Percentiles rank a stretch among this genome's conserved stretches.
Conservation (phyloP, 331 rosid genomes). For the Acacia concinna region DNA sequence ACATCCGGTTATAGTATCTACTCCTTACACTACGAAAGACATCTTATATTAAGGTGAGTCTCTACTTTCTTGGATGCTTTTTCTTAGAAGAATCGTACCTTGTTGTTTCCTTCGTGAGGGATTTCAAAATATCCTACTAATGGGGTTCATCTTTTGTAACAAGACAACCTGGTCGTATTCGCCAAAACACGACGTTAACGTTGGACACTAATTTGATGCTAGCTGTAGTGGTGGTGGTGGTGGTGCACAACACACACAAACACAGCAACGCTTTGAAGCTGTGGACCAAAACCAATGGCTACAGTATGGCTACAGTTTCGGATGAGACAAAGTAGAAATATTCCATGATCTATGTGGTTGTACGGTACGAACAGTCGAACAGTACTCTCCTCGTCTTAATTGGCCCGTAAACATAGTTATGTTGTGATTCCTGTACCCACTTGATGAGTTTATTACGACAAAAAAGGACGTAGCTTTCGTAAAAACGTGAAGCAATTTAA, state of each 20-base stretch:
- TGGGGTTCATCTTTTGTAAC: not conserved
- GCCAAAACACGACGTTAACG: not conserved
- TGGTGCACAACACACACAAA: not conserved
- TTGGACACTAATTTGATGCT: not conserved
- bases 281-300: not conserved
- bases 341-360: not conserved
- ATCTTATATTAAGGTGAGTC: not conserved
- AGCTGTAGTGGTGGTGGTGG: not conserved
- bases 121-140: not conserved
- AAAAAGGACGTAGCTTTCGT: not conserved
- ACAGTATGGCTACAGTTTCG: not conserved
- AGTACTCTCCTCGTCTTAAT: not conserved
- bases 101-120: not conserved
- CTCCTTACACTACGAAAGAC: too few relatives aligned
- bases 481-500: not conserved
- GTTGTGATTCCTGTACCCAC: not conserved
- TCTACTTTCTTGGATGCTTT: not conserved
- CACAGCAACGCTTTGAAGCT: not conserved
- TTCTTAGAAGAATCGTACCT: not conserved
- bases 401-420: not conserved
- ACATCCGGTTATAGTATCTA: too few relatives aligned
- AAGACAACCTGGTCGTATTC: not conserved
- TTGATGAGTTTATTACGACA: not conserved
- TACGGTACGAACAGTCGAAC: not conserved
- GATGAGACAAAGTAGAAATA: not conserved